Conservation (phyloP, 106 monocot species). For the Acorus calamus region DNA sequence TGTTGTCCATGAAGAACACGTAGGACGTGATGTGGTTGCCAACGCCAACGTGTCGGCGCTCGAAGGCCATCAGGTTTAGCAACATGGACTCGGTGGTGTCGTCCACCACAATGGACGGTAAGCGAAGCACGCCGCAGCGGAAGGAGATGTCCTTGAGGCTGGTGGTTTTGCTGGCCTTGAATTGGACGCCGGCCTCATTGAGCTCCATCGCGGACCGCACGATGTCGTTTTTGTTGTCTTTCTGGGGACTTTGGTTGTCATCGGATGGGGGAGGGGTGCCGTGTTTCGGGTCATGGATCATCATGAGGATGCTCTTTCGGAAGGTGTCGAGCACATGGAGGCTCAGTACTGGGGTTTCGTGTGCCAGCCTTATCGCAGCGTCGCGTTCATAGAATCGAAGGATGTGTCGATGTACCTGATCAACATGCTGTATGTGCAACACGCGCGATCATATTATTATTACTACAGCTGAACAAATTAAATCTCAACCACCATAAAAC, state of each 20-base stretch:
- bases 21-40: too few relatives aligned
- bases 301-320: slow-evolving; percentile 52
- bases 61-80: too few relatives aligned
- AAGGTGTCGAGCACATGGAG: slow-evolving; percentile 65
- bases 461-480: neutral
- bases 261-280: neutral
- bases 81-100: too few relatives aligned
- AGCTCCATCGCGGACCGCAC: slow-evolving; percentile 18
- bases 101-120: neutral
- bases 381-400: slow-evolving; percentile 28
- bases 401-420: slow-evolving; percentile 48
- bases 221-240: neutral
- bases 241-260: neutral
- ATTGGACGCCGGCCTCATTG: slow-evolving; percentile 16
- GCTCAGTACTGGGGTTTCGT: slow-evolving; percentile 9
- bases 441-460: neutral
- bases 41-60: too few relatives aligned
- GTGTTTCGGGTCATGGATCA: slow-evolving; percentile 1
- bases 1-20: too few relatives aligned
- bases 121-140: neutral
- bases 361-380: neutral
- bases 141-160: neutral
- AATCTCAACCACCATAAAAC: neutral
- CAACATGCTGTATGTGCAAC: slow-evolving; percentile 22
- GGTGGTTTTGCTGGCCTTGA: neutral